A percentile compares a stretch with the other conserved stretches of the same genome.
Conservation (phyloP, 2,329 filamentous ascomycete genomes). For the Boeremia exigua region DNA sequence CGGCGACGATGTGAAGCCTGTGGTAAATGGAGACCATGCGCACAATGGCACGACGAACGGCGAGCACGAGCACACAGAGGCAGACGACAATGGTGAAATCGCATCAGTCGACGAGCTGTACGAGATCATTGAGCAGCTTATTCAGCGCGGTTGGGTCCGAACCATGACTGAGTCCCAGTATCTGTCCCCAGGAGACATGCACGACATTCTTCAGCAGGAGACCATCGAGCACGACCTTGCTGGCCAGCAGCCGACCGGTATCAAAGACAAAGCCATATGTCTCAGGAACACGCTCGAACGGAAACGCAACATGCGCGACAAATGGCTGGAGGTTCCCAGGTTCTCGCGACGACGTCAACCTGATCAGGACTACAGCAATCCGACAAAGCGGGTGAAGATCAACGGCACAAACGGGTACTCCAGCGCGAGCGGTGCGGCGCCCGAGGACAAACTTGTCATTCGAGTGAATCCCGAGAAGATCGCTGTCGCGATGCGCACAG, state of each 20-base stretch:
- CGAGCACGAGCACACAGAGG: constrained; percentile 9
- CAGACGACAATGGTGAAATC: constrained; percentile 42
- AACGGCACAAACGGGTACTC: constrained; percentile 31
- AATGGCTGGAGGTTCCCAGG: constrained; percentile 41
- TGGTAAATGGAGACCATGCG: constrained; percentile 18
- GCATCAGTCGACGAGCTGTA: constrained; percentile 50
- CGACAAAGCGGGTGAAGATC: constrained; percentile 42
- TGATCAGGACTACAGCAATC: constrained; percentile 24
- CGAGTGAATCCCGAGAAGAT: constrained; percentile 87
- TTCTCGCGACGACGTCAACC: constrained; percentile 30
- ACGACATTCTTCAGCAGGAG: constrained; percentile 67
- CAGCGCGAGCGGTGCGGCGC: constrained; percentile 10
- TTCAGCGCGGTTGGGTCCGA: constrained; percentile 72
- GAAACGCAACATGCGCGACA: constrained; percentile 58
- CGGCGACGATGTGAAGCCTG: constrained; percentile 5
- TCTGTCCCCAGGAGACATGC: constrained; percentile 62
- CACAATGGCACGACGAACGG: constrained; percentile 22
- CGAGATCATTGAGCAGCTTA: constrained; percentile 54
- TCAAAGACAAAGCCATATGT: constrained; percentile 70
- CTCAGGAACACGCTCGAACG: constrained; percentile 63
- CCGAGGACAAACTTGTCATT: constrained; percentile 73
- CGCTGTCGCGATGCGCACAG: constrained; percentile 79
- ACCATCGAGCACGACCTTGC: constrained; percentile 62
- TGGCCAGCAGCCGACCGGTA: constrained; percentile 61
- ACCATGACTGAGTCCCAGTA: constrained; percentile 61